phyloP scores from a whole-genome alignment of 2,329 filamentous ascomycete species.

The Epichloe gansuensis region DNA sequence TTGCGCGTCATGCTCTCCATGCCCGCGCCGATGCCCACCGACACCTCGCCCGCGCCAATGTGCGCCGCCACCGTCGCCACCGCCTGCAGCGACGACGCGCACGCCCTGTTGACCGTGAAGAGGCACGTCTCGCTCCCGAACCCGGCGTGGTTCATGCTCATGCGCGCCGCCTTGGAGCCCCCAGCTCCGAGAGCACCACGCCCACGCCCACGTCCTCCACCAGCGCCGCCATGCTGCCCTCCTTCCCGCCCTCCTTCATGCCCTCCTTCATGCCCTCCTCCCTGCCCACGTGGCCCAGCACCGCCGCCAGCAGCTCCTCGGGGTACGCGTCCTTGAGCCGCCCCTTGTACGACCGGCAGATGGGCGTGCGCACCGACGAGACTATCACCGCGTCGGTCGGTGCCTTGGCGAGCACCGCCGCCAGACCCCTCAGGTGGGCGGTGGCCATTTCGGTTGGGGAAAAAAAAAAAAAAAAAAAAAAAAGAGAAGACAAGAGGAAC shows the following conservation, averaged over 20 bases:
- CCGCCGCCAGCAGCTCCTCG: conserved; percentile 69
- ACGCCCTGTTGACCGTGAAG: conserved; percentile 83
- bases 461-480: fast-evolving
- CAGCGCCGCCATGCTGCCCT: conserved; percentile 46
- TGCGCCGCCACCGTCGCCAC: conserved; percentile 63
- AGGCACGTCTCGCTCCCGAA: conserved; percentile 61
- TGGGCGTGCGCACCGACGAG: conserved; percentile 77
- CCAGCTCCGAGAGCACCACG: conserved; percentile 81
- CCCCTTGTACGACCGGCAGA: conserved; percentile 75
- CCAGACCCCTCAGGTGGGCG: conserved; percentile 39
- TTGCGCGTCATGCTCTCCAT: conserved; percentile 97
- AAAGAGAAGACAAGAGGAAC: neutral
- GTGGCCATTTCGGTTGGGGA: neutral
- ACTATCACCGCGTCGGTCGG: conserved; percentile 79
- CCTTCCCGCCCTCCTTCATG: no score
- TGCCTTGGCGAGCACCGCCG: conserved; percentile 64
- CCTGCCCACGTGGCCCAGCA: conserved; percentile 30
- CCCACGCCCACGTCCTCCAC: conserved; percentile 71
- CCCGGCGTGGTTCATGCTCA: conserved; percentile 79
- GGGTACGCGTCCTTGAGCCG: conserved; percentile 79
- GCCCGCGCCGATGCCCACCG: conserved; percentile 68
- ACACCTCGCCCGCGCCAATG: conserved; percentile 63
- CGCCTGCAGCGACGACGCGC: conserved; percentile 64
- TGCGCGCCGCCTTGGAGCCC: conserved; percentile 84
- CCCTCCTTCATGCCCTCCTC: conserved; percentile 26